Conservation (phyloP, 208 protist genomes). For the Borovskyia barvae region DNA sequence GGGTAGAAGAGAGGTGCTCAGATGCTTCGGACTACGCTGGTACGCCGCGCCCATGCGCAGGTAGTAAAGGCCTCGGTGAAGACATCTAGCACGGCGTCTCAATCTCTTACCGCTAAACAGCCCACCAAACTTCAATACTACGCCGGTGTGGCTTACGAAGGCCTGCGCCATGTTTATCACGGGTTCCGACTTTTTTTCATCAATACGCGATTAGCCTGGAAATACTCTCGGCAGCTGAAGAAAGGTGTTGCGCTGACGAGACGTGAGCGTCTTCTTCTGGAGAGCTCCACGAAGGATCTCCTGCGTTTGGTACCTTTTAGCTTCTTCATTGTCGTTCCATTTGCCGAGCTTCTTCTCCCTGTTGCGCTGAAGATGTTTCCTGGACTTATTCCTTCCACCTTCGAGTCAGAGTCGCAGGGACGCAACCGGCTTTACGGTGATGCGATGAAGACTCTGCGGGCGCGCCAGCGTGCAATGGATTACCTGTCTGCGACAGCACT, state of each 20-base stretch:
- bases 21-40: slow-evolving; percentile 42
- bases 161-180: slow-evolving; percentile 82
- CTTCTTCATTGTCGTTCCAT: slow-evolving; percentile 96
- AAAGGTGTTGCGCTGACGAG: slow-evolving; percentile 82
- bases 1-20: too few relatives aligned
- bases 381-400: slow-evolving; percentile 95
- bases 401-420: slow-evolving; percentile 88
- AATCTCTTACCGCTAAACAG: slow-evolving; percentile 17
- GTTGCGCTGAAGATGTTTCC: slow-evolving; percentile 96
- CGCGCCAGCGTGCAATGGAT: slow-evolving; percentile 81
- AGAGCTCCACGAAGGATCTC: slow-evolving; percentile 93
- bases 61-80: slow-evolving; percentile 10
- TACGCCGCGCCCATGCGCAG: slow-evolving; percentile 25
- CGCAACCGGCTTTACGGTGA: slow-evolving; percentile 75
- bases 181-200: slow-evolving; percentile 89
- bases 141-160: slow-evolving; percentile 44
- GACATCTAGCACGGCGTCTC: slow-evolving; percentile 3
- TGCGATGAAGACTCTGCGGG: slow-evolving; percentile 75
- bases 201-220: slow-evolving; percentile 86
- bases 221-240: slow-evolving; percentile 84
- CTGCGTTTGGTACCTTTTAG: slow-evolving; percentile 96
- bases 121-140: slow-evolving; percentile 36
- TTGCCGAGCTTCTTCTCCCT: slow-evolving; percentile 95
- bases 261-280: slow-evolving; percentile 87
- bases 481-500: slow-evolving; percentile 83